A percentile compares a stretch with the other conserved stretches of the same genome.
phyloP scores from a whole-genome alignment of 2,329 filamentous ascomycete genomes.

The Claviceps lovelessii region DNA sequence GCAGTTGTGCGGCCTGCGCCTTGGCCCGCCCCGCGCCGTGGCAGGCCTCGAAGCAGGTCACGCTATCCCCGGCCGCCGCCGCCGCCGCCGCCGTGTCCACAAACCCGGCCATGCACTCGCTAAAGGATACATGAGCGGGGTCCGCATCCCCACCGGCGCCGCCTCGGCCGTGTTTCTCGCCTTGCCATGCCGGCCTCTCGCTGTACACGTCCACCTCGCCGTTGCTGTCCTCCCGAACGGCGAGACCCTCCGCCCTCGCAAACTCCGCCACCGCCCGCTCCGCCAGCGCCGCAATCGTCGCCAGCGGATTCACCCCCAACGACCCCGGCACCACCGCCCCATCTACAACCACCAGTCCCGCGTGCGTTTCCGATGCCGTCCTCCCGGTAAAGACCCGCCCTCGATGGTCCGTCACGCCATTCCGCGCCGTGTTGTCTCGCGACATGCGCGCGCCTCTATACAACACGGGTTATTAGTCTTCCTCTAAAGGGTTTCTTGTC shows the following conservation, averaged over 20 bases:
- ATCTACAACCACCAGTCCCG: conserved; percentile 48
- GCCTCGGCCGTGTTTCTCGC: too few relatives aligned
- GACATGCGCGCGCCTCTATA: conserved; percentile 49
- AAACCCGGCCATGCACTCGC: conserved; percentile 50
- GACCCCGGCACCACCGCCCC: conserved; percentile 46
- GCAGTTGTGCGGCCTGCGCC: conserved; percentile 42
- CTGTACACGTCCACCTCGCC: conserved; percentile 40
- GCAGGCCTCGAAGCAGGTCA: conserved; percentile 38
- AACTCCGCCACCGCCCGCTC: conserved; percentile 46
- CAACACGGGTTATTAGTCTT: background rate
- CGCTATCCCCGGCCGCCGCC: conserved; percentile 28
- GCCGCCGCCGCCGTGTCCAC: conserved; percentile 33
- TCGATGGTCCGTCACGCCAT: conserved; percentile 46
- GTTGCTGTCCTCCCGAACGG: conserved; percentile 32
- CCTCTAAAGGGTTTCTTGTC: background rate
- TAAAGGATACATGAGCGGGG: conserved; percentile 32
- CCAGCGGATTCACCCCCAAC: conserved; percentile 52
- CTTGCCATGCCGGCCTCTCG: too few relatives aligned
- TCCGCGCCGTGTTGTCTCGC: conserved; percentile 37
- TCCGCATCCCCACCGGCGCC: too few relatives aligned
- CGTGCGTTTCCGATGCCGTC: conserved; percentile 32
- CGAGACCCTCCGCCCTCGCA: conserved; percentile 24
- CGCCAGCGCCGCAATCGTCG: conserved; percentile 54
- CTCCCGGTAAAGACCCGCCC: conserved; percentile 45
- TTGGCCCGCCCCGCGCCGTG: conserved; percentile 37